Evolutionary conservation across 352 stramenopile species (phyloP).

Genomic region (Globisporangium sylvaticum): DNA sequence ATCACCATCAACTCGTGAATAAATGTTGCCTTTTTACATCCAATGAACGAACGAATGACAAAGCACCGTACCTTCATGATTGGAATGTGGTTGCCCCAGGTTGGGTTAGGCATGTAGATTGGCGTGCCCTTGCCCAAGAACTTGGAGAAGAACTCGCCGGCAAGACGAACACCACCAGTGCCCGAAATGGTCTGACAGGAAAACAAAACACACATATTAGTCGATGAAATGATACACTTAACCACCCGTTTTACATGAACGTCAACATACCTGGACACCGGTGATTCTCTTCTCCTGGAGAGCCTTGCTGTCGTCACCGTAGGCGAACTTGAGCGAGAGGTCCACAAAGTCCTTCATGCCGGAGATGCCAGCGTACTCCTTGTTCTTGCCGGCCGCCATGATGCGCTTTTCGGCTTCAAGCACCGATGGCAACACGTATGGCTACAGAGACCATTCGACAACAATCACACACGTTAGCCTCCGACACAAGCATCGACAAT

Average conservation of each 20-base stretch:
- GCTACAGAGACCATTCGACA: conserved; percentile 38
- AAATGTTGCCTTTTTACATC: neutral
- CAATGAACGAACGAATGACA: neutral
- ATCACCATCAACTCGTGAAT: neutral
- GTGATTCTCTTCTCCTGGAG: conserved; percentile 92
- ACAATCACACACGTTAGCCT: conserved; percentile 3
- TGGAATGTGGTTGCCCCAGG: conserved; percentile 98
- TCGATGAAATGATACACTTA: neutral
- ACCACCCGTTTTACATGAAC: neutral
- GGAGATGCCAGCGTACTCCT: conserved; percentile 98
- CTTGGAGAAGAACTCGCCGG: conserved; percentile 93
- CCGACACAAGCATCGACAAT: neutral
- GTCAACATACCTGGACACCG: conserved; percentile 81
- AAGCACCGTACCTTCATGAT: conserved; percentile 70
- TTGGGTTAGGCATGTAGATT: conserved; percentile 99
- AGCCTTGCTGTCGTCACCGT: conserved; percentile 92
- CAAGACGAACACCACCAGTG: conserved; percentile 96
- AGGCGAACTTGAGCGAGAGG: conserved; percentile 94
- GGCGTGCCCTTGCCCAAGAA: conserved; percentile 83
- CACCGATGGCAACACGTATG: conserved; percentile 96
- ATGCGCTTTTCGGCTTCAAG: conserved; percentile 95
- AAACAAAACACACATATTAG: neutral
- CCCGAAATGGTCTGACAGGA: conserved; percentile 93
- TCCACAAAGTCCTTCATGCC: conserved; percentile 96
- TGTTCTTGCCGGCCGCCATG: conserved; percentile 91